Evolutionary conservation across 73 alveolate species (phyloP).

Genomic region (Symbiodinium pilosum): DNA sequence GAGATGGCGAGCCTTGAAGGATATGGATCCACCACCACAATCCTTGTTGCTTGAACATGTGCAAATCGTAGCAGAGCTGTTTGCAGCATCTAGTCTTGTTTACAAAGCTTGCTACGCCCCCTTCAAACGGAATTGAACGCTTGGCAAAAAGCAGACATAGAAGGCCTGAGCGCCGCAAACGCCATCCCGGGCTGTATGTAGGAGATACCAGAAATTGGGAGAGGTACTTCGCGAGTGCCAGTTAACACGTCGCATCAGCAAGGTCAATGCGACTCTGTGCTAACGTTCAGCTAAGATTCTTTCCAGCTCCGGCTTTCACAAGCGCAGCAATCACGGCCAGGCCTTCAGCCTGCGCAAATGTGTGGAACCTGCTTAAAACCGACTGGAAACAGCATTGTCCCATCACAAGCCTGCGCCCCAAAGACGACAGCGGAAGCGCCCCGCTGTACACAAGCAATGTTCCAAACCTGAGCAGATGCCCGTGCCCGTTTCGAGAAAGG

Average conservation of each 20-base stretch:
- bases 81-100: too few relatives aligned
- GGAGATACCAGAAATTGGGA: too few relatives aligned
- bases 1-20: conserved; percentile 67
- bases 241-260: too few relatives aligned
- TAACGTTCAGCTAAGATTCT: conserved; percentile 34
- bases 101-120: too few relatives aligned
- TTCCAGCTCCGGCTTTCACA: conserved; percentile 95
- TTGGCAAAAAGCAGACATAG: neutral
- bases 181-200: too few relatives aligned
- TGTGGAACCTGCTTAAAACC: too few relatives aligned
- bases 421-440: conserved; percentile 59
- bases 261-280: neutral
- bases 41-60: conserved; percentile 16
- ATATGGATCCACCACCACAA: conserved; percentile 80
- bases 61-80: too few relatives aligned
- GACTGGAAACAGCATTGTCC: conserved; percentile 97
- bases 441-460: neutral
- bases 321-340: conserved; percentile 98
- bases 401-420: conserved; percentile 98
- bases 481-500: neutral
- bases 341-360: conserved; percentile 99
- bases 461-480: conserved; percentile 67
- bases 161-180: too few relatives aligned
- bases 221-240: too few relatives aligned
- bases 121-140: too few relatives aligned